Conservation (phyloP, 1,284 basidiomycete genomes). For the Austroboletus niveus region DNA sequence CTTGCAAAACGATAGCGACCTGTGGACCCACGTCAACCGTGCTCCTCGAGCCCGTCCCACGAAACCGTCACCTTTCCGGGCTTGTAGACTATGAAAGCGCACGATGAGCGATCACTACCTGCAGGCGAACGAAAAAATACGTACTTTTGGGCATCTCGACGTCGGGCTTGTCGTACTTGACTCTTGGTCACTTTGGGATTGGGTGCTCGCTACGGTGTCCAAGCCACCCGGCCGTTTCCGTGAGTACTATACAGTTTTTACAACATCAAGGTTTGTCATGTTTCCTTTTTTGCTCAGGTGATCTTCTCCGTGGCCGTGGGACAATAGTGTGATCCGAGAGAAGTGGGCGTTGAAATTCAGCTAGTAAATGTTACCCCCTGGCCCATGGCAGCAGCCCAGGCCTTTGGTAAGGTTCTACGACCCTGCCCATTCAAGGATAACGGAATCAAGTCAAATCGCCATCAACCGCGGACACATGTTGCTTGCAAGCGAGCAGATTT, state of each 20-base stretch:
- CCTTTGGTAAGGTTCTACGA: too few relatives aligned
- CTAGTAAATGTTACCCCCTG: too few relatives aligned
- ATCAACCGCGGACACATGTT: too few relatives aligned
- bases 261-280: slow-evolving; percentile 5
- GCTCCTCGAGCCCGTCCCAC: neutral
- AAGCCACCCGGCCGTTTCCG: slow-evolving; percentile 34
- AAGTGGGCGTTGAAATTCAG: too few relatives aligned
- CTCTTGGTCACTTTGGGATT: slow-evolving; percentile 10
- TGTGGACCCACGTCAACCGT: slow-evolving; percentile 24
- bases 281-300: too few relatives aligned
- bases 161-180: slow-evolving; percentile 24
- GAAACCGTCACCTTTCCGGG: slow-evolving; percentile 81
- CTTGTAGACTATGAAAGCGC: slow-evolving; percentile 75
- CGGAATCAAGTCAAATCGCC: too few relatives aligned
- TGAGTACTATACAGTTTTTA: slow-evolving; percentile 22
- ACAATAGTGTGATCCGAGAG: too few relatives aligned
- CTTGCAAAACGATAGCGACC: slow-evolving; percentile 95
- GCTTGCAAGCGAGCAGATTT: too few relatives aligned
- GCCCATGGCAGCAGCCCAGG: too few relatives aligned
- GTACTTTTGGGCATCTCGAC: slow-evolving; percentile 37
- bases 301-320: too few relatives aligned
- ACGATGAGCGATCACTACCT: slow-evolving; percentile 27
- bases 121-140: neutral
- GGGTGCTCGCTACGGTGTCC: neutral
- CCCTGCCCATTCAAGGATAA: too few relatives aligned